A percentile compares a stretch with the other conserved stretches of the same genome.
Conservation (phyloP, 140 eudicot species). For the Ambrosia hybrid region DNA sequence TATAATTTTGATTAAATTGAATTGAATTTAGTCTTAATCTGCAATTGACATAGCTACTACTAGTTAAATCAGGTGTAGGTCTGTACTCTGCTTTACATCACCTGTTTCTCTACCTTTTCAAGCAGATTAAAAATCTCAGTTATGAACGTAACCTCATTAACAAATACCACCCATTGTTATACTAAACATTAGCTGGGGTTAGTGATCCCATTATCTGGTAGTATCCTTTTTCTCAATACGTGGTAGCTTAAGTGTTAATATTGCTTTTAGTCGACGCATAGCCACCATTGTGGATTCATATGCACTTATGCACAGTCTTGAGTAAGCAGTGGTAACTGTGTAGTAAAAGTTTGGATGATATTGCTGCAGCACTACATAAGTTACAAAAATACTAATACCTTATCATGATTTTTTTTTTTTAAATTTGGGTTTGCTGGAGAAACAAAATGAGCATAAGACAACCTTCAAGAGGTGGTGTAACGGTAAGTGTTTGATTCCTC, state of each 20-base stretch:
- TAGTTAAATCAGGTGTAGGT: slow-evolving; percentile 1
- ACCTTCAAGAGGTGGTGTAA: too few relatives aligned
- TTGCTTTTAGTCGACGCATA: background rate
- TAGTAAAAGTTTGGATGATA: slow-evolving; percentile 6
- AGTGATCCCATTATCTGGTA: background rate
- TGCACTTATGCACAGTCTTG: slow-evolving; percentile 3
- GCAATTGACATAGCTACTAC: slow-evolving; percentile 3
- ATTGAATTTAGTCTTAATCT: background rate
- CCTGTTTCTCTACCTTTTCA: background rate
- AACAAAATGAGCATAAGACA: slow-evolving; percentile 3
- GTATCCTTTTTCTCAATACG: background rate
- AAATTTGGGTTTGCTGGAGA: background rate
- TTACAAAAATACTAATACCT: background rate
- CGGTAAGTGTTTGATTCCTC: too few relatives aligned
- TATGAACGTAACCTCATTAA: background rate
- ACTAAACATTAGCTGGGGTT: slow-evolving; percentile 2
- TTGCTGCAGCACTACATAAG: background rate
- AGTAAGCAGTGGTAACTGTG: background rate
- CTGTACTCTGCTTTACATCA: background rate
- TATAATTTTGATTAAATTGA: background rate
- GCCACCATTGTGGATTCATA: background rate
- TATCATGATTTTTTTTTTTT: background rate
- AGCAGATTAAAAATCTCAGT: background rate
- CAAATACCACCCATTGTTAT: background rate
- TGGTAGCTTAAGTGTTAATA: background rate